Percentiles rank a stretch among this genome's conserved stretches.
phyloP scores from a whole-genome alignment of 116 monocot genomes.

The Cymodocea nodosa region DNA sequence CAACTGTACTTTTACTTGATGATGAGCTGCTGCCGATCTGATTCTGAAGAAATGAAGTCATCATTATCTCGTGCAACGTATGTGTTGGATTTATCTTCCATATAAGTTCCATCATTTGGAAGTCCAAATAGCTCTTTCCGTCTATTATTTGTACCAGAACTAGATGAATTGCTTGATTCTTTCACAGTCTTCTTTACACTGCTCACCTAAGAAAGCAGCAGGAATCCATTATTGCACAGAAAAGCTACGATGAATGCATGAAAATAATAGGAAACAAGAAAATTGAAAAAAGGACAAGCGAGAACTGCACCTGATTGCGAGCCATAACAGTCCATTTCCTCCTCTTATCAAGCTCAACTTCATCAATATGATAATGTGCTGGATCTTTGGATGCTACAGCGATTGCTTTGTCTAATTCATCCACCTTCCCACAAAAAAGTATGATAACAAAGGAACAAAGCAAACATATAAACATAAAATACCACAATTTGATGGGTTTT shows the following conservation, averaged over 20 bases:
- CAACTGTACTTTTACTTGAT: slow-evolving; percentile 40
- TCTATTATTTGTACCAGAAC: slow-evolving; percentile 15
- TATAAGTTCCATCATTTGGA: slow-evolving; percentile 22
- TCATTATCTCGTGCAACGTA: slow-evolving; percentile 41
- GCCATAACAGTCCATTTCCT: slow-evolving; percentile 67
- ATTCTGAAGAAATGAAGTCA: slow-evolving; percentile 95
- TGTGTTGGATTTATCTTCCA: slow-evolving; percentile 31
- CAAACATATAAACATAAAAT: neutral
- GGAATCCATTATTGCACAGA: neutral
- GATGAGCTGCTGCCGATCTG: slow-evolving; percentile 83
- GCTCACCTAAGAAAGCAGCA: slow-evolving; percentile 32
- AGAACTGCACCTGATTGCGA: slow-evolving; percentile 50
- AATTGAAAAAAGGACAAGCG: neutral
- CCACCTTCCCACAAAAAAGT: slow-evolving; percentile 55
- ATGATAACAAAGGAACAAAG: neutral
- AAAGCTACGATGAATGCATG: neutral
- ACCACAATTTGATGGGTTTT: neutral
- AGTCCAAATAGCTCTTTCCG: slow-evolving; percentile 40
- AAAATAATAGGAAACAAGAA: neutral
- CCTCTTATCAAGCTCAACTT: slow-evolving; percentile 59
- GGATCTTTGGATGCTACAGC: slow-evolving; percentile 78
- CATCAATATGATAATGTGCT: slow-evolving; percentile 59
- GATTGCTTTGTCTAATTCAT: slow-evolving; percentile 87
- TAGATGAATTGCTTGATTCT: slow-evolving; percentile 14
- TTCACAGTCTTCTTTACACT: slow-evolving; percentile 42